Evolutionary conservation across 1,139 yeast genomes (phyloP).

Genomic region (Taphrina sp.): DNA sequence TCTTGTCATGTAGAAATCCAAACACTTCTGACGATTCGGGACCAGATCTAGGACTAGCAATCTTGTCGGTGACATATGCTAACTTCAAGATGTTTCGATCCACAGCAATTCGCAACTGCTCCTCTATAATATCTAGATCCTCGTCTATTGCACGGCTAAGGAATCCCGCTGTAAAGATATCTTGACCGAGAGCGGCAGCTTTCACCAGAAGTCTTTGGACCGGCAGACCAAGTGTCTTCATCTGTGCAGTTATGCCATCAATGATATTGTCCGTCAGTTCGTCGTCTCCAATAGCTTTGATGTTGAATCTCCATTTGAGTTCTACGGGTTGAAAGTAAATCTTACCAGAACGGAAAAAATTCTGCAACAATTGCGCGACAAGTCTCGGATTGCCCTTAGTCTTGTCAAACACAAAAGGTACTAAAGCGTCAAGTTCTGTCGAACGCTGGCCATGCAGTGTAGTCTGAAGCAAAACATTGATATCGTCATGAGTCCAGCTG

Average conservation of each 20-base stretch:
- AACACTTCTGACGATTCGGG: neutral
- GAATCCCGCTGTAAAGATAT: neutral
- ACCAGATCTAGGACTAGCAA: neutral
- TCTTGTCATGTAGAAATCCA: slow-evolving; percentile 11
- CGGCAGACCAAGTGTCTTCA: neutral
- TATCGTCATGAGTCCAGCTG: too few species aligned
- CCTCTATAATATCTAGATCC: neutral
- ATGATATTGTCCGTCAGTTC: slow-evolving; percentile 5
- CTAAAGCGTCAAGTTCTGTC: slow-evolving; percentile 1
- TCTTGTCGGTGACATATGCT: neutral
- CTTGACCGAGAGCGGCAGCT: slow-evolving; percentile 13
- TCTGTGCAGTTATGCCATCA: neutral
- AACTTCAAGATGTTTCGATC: slow-evolving; percentile 1
- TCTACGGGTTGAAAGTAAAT: neutral
- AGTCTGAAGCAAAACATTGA: too few species aligned
- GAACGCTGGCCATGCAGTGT: slow-evolving; percentile 12
- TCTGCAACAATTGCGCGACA: neutral
- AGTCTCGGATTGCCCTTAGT: slow-evolving; percentile 9
- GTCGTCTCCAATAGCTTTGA: slow-evolving; percentile 6
- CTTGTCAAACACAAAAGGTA: neutral
- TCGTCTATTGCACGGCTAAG: neutral
- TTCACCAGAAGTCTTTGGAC: neutral
- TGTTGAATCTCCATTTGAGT: slow-evolving; percentile 7
- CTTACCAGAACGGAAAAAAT: neutral
- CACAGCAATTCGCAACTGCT: slow-evolving; percentile 4